Evolutionary conservation across 805 yeast genomes (phyloP), one percentile per base, ranked within the genome.

Genomic region (Teunomyces aglyptinius): DNA sequence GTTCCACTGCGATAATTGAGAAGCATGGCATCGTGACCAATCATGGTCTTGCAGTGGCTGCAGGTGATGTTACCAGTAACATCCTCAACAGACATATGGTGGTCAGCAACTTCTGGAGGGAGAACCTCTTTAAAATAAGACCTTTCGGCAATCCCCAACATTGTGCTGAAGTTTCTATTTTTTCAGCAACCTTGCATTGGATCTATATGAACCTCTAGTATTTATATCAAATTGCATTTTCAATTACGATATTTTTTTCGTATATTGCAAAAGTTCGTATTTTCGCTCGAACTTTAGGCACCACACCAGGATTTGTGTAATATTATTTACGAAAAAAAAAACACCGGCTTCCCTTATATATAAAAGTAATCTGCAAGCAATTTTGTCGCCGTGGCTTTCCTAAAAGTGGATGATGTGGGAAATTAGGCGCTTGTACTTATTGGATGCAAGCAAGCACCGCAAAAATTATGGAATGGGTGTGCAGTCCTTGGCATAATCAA

Each of bases 221-320:
- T 38, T 33, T 33, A 33, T 33, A 33, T 3, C 20, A 15, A 33
- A 33, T 18, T 11, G 38, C 7, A 6, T 2, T 18, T 33, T 18
- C 20, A 5, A 11, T 33, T 33, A 33, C 38, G n/a, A 33, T 16
- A 15, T 33, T 33, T 33, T 33, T 33, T 16, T 33, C 38, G 38
- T 33, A 33, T 33, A 33, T 33, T 33, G 38, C 18, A 33, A 33
- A 33, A 33, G 20, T 33, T 33, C 38, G 38, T 33, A 33, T 33
- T 22, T 15, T 12, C 18, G 10, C 33, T 10, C 5, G 4, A 15
- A 10, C 33, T n/a, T 13, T 13, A 6, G 5, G 11, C 33, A 31
- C 33, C 15, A 1, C 15, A 24, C 4, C 11, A 7, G 26, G 8
- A 8, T 24, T 24, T 24, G 26, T 24, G 26, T 24, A 24, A 24